Evolutionary conservation across 768 basidiomycete genomes (phyloP), one percentile per base, ranked within the genome.

Genomic region (Mycena filopes): DNA sequence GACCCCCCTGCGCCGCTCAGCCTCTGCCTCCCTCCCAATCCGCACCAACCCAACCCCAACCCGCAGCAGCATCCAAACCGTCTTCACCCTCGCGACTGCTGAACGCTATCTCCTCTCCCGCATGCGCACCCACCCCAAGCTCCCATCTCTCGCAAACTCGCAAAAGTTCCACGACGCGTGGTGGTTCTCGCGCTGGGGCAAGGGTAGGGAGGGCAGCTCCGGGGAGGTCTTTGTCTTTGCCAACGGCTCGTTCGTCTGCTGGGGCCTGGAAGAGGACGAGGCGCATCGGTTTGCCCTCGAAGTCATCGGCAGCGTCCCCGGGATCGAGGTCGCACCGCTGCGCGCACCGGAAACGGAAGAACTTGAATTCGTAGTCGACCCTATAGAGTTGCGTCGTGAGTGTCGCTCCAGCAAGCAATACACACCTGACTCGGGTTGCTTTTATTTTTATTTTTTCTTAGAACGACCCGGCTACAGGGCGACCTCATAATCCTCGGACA

Each of bases 341-440:
- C 82, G 75, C 28, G 90, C 90, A 55, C 80, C 86, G 20, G 95
- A 96, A 80, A 92, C 92, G 15, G 95, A 96, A 72, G 95, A 96
- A 71, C 83, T 98, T 53, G 96, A 98, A 74, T 97, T 96, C 77
- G 93, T 96, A 15, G 89, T 91, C 28, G 96, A 98, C 77, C 93
- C 93, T 40, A 90, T 82, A 56, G 94, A 96, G 95, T 97, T 79
- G 74, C 87, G 81, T 74, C 67, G 69, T 78, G 64, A 74, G 72
- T 73, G 55, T 58, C 70, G 45, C 67, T 28, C 50, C 38, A 43
- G 28, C 21, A 43, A 31, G 62, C 70, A 68, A 69, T 47, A 66
- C 16, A 41, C 49, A 65, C 68, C 21, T 63, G 57, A 26, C 50
- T 59, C 48, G 38, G 60, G 42, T 61, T n/a, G n/a, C n/a, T n/a